These are phyloP conservation scores for Cordyceps farinosa DNA, from an alignment of 2,329 filamentous ascomycete species.

Conservation along the genomic window DNA sequence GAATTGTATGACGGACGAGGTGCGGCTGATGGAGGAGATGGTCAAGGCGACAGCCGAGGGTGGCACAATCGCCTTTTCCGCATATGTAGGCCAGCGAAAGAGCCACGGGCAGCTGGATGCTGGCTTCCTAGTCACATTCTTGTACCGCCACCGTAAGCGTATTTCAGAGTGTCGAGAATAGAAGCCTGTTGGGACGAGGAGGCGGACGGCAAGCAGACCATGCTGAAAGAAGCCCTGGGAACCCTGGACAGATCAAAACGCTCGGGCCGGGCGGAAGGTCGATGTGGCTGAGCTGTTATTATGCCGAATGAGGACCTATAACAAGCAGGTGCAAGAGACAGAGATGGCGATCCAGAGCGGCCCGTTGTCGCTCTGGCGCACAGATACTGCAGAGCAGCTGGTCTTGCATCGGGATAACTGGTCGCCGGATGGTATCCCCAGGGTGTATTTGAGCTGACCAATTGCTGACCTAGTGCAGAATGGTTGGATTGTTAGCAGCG, in stretches of 20 bases:
- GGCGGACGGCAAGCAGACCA: neutral
- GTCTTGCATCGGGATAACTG: neutral
- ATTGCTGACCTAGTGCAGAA: constrained; percentile 1
- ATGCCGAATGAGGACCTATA: neutral
- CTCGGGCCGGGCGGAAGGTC: constrained; percentile 3
- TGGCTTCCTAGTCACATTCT: neutral
- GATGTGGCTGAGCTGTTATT: constrained; percentile 7
- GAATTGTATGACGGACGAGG: neutral
- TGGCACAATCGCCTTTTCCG: neutral
- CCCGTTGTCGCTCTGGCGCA: neutral
- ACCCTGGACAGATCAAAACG: neutral
- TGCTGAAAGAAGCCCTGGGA: neutral
- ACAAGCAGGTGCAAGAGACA: neutral
- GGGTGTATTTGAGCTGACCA: neutral
- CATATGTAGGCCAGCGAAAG: neutral
- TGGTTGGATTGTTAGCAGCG: neutral
- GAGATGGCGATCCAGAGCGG: neutral
- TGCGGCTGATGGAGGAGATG: neutral
- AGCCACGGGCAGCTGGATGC: neutral
- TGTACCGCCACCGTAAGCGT: neutral
- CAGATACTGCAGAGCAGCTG: neutral
- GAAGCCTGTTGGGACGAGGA: neutral
- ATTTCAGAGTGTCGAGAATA: neutral
- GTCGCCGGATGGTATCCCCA: neutral
- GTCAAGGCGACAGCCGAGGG: constrained; percentile 4